These are phyloP conservation scores for Pseudofabraea citricarpa DNA, from an alignment of 2,329 filamentous ascomycete species.

Conservation along the genomic window DNA sequence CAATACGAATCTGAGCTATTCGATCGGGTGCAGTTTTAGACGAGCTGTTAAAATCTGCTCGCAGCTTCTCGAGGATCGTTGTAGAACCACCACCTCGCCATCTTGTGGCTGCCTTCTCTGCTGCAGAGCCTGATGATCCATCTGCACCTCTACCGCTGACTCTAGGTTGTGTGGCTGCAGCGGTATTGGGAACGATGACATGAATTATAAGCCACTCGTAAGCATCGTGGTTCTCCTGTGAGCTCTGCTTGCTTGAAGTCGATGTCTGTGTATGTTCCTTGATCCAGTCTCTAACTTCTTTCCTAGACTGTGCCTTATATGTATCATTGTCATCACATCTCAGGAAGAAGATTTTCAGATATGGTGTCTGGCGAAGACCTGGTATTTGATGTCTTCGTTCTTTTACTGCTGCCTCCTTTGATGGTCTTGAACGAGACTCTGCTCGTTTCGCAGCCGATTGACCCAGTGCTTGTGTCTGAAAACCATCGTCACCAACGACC, in stretches of 20 bases:
- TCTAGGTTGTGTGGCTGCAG: slow-evolving; percentile 72
- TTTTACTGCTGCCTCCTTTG: slow-evolving; percentile 31
- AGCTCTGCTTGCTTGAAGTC: slow-evolving; percentile 50
- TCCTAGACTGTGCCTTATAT: slow-evolving; percentile 77
- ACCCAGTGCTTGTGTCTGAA: slow-evolving; percentile 51
- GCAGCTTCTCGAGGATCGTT: slow-evolving; percentile 83
- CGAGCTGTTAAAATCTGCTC: slow-evolving; percentile 81
- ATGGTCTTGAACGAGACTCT: slow-evolving; percentile 13
- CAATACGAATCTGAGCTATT: slow-evolving; percentile 79
- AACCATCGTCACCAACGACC: slow-evolving; percentile 48
- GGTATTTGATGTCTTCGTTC: slow-evolving; percentile 89
- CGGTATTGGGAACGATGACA: slow-evolving; percentile 82
- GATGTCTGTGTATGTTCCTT: slow-evolving; percentile 64
- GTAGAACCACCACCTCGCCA: slow-evolving; percentile 75
- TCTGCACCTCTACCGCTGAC: slow-evolving; percentile 46
- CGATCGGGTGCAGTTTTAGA: slow-evolving; percentile 69
- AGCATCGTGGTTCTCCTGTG: slow-evolving; percentile 89
- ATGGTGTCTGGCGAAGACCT: slow-evolving; percentile 85
- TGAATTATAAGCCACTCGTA: slow-evolving; percentile 95
- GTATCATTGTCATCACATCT: slow-evolving; percentile 93
- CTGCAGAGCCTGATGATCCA: slow-evolving; percentile 45
- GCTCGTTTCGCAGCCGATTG: slow-evolving; percentile 25
- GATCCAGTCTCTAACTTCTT: slow-evolving; percentile 86
- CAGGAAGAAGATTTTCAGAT: slow-evolving; percentile 84
- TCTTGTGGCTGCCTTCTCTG: slow-evolving; percentile 67